Conservation (phyloP, 2,329 filamentous ascomycete genomes). For the Phoma herbarum region DNA sequence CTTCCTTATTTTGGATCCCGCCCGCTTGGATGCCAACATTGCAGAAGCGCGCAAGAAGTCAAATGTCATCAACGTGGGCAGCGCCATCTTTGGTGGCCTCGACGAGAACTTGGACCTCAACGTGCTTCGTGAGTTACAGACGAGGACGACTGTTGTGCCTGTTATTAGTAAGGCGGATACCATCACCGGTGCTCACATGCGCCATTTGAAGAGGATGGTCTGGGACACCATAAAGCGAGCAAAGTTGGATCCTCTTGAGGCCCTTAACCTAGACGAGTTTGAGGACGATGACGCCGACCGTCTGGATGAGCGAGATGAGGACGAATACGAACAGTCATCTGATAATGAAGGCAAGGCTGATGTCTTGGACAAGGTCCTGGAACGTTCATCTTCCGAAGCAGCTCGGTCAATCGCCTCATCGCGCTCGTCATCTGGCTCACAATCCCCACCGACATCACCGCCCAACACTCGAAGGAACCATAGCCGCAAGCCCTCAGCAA, state of each 20-base stretch:
- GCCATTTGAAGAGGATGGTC: constrained; percentile 86
- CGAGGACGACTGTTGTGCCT: constrained; percentile 94
- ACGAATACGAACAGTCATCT: constrained; percentile 52
- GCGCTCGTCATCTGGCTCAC: constrained; percentile 41
- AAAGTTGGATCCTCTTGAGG: constrained; percentile 86
- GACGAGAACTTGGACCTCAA: constrained; percentile 92
- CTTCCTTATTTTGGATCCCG: constrained; percentile 89
- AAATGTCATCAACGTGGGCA: constrained; percentile 56
- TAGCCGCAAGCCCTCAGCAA: constrained; percentile 52
- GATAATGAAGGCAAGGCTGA: constrained; percentile 47
- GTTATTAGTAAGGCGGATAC: constrained; percentile 97
- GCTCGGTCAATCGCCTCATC: constrained; percentile 46
- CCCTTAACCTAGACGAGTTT: constrained; percentile 80
- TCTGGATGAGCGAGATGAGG: constrained; percentile 62
- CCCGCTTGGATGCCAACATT: constrained; percentile 83
- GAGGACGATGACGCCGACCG: constrained; percentile 66
- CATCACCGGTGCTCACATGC: constrained; percentile 94
- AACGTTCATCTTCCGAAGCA: constrained; percentile 50
- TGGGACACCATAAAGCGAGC: constrained; percentile 87
- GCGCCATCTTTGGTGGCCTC: constrained; percentile 70
- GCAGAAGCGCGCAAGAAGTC: constrained; percentile 67
- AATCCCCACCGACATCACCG: constrained; percentile 46
- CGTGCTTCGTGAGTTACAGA: constrained; percentile 84
- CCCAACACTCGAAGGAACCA: constrained; percentile 47
- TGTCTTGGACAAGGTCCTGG: constrained; percentile 50